These are phyloP conservation scores for Lepiota venenata DNA, from an alignment of 768 basidiomycete genomes.

Conservation along the genomic window DNA sequence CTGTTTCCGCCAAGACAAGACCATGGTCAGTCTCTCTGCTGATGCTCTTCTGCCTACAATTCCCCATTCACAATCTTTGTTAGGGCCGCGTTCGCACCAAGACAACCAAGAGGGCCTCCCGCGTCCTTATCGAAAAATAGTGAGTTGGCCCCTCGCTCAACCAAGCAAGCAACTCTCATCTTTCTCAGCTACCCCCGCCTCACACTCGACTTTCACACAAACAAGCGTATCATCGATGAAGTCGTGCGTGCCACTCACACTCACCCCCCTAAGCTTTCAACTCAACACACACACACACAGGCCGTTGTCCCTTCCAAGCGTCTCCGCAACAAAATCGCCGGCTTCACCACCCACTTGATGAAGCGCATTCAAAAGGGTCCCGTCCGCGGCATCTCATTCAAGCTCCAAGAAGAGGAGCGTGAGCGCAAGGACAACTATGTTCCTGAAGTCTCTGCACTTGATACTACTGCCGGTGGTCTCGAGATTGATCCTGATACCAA, in stretches of 20 bases:
- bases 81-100: conserved; percentile 99
- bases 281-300: conserved; percentile 33
- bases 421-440: conserved; percentile 99
- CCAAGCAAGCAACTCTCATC: neutral
- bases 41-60: conserved; percentile 3
- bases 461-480: conserved; percentile 67
- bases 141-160: conserved; percentile 48
- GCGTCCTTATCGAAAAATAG: conserved; percentile 99
- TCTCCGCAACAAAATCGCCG: conserved; percentile 98
- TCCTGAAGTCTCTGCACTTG: conserved; percentile 96
- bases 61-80: conserved; percentile 15
- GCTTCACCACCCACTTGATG: conserved; percentile 99
- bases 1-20: conserved; percentile 25
- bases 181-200: conserved; percentile 88
- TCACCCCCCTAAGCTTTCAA: neutral
- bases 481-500: conserved; percentile 94
- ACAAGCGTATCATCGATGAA: conserved; percentile 99
- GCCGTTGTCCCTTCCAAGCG: conserved; percentile 97
- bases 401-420: conserved; percentile 99
- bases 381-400: conserved; percentile 99
- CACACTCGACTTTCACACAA: conserved; percentile 99
- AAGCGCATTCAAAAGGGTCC: conserved; percentile 98
- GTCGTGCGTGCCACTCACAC: conserved; percentile 48
- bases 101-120: conserved; percentile 99
- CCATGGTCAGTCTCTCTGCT: conserved; percentile 48